Base-by-base conservation (phyloP, 2,329 filamentous ascomycete genomes). In the Penicillium sp. region DNA sequence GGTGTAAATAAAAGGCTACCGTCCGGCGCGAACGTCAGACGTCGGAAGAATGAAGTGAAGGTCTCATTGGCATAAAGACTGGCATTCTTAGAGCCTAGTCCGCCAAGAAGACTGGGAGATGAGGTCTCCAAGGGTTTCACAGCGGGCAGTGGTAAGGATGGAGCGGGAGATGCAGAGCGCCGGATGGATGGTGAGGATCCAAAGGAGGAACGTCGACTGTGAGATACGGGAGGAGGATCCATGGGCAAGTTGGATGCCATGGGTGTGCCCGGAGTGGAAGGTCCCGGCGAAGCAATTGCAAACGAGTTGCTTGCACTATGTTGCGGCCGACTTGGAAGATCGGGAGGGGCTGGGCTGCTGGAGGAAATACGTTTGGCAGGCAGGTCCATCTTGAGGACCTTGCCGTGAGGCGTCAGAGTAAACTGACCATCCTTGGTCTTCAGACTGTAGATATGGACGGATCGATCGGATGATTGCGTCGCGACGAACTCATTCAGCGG, bases 391-490 rank as follows among this genome's bases (percentile, higher is more conserved):
- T 85, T 92, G 31, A 86, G 82, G 47, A 96, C 75, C 61, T 89
- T 89, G 44, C 84, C 79, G 60, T 83, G 80, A 13, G 86, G 81
- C 38, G 74, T 76, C 34, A 98, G 73, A 0, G 87, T 88, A 60
- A 95, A 95, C 52, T 94, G 87, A 18, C 92, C 92, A 55, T 98
- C 92, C 59, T 96, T 98, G 14, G 85, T 95, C 70, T 87, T 94
- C 47, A 98, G 71, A 1, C 85, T 90, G 69, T 98, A 98, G 51
- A 98, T 92, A 64, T 98, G 93, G 10, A 96, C 90, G 2, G 92
- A 95, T 60, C 92, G 84, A 67, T 98, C 92, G 4, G 92, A 98
- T 5, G 92, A 98, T 61, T 98, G 92, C 1, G 92, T 98, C 25
- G 92, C 92, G 43, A 98, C 89, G 63, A 89, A 98, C 68, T 98